Conservation (phyloP, 768 basidiomycete genomes). For the Clitopilus hobsonii region DNA sequence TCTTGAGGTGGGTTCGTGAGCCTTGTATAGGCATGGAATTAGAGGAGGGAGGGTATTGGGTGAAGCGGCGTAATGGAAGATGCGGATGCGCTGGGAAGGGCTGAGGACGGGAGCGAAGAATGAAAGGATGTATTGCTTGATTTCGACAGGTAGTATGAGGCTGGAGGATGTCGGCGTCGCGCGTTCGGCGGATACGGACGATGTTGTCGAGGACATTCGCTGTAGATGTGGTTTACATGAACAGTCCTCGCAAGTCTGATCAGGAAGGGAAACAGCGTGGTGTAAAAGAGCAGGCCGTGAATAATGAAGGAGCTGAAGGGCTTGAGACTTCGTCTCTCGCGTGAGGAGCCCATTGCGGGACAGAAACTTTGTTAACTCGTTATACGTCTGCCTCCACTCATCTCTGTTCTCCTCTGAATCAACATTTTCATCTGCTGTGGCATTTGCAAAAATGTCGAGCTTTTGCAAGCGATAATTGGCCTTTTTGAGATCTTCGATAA, state of each 20-base stretch:
- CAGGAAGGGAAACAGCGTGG: background rate
- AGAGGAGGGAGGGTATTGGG: constrained; percentile 37
- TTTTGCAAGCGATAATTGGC: constrained; percentile 41
- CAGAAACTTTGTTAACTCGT: constrained; percentile 26
- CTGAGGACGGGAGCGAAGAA: constrained; percentile 57
- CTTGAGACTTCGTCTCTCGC: constrained; percentile 35
- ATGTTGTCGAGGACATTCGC: background rate
- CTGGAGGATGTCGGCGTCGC: background rate
- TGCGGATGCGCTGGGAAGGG: constrained; percentile 44
- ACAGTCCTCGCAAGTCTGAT: background rate
- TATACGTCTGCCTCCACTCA: constrained; percentile 16
- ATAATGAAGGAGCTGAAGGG: constrained; percentile 45
- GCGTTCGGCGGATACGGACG: background rate
- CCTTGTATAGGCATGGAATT: constrained; percentile 12
- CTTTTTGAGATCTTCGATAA: constrained; percentile 40
- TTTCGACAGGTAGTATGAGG: constrained; percentile 45
- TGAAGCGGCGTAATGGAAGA: constrained; percentile 47
- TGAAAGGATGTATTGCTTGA: constrained; percentile 53
- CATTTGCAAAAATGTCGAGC: constrained; percentile 50
- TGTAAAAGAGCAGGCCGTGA: constrained; percentile 48
- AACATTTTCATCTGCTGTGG: constrained; percentile 17
- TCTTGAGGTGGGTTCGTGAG: background rate
- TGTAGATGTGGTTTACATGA: background rate
- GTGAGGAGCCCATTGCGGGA: constrained; percentile 40
- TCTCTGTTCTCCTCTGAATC: constrained; percentile 12